Conservation (phyloP, 2,329 filamentous ascomycete genomes). For the Dryadomyces quercus-mongolicae region DNA sequence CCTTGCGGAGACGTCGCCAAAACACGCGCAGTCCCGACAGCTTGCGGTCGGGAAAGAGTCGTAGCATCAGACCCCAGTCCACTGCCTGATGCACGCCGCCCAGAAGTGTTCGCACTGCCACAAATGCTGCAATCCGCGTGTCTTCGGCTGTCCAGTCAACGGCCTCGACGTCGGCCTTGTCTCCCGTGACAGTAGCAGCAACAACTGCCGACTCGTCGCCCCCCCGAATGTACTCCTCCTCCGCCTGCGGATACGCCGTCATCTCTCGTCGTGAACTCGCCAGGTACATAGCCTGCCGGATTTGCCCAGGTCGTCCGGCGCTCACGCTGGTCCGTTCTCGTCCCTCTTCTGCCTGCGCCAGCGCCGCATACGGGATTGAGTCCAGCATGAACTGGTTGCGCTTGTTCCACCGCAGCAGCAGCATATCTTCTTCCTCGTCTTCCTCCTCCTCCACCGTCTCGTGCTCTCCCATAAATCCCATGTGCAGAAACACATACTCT, state of each 20-base stretch:
- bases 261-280: constrained; percentile 19
- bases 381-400: constrained; percentile 27
- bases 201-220: neutral
- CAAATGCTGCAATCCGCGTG: constrained; percentile 41
- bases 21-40: constrained; percentile 39
- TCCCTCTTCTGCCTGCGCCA: constrained; percentile 17
- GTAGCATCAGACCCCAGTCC: constrained; percentile 48
- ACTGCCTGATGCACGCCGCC: constrained; percentile 47
- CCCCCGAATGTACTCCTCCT: constrained; percentile 20
- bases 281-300: constrained; percentile 13
- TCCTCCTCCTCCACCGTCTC: neutral
- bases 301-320: neutral
- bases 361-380: constrained; percentile 28
- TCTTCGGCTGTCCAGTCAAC: constrained; percentile 30
- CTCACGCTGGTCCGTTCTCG: constrained; percentile 4
- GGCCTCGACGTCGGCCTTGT: too few species aligned
- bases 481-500: constrained; percentile 26
- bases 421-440: neutral
- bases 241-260: constrained; percentile 20
- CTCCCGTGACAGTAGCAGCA: too few species aligned
- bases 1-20: constrained; percentile 40
- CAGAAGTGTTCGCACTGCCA: constrained; percentile 44
- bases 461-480: constrained; percentile 11
- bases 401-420: constrained; percentile 22
- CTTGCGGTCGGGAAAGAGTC: constrained; percentile 41